Evolutionary conservation across 495 filamentous ascomycete species (phyloP).

Genomic region (Beverwykella pulmonaria): DNA sequence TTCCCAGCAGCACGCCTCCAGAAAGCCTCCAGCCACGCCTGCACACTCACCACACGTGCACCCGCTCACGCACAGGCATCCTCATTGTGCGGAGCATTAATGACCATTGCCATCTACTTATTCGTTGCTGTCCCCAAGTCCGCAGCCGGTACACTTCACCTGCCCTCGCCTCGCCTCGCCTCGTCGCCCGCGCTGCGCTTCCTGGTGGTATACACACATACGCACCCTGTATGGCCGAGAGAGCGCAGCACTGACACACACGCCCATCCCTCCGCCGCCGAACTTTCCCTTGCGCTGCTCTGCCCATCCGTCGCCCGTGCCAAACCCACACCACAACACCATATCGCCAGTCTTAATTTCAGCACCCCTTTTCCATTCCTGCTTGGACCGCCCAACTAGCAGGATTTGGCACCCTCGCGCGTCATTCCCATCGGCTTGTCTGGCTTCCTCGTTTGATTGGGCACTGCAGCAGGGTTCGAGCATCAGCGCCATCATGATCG

Average conservation of each 20-base stretch:
- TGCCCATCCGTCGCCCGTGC: background rate
- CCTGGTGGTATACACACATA: no score
- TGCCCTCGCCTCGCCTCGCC: background rate
- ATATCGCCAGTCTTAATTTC: conserved; percentile 28
- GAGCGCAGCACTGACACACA: no score
- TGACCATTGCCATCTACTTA: background rate
- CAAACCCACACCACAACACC: conserved; percentile 2
- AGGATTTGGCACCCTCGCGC: conserved; percentile 19
- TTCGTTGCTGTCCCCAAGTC: background rate
- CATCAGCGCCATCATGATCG: conserved; percentile 35
- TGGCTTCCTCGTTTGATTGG: conserved; percentile 31
- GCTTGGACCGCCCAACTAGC: background rate
- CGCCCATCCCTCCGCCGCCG: no score
- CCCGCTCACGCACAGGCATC: no score
- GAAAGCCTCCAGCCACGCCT: conserved; percentile 20
- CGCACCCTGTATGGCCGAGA: no score
- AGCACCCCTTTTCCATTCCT: conserved; percentile 16
- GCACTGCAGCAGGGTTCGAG: conserved; percentile 21
- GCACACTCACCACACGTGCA: background rate
- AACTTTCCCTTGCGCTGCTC: background rate
- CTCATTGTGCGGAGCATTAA: background rate
- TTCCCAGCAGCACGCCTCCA: background rate
- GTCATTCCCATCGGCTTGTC: conserved; percentile 14
- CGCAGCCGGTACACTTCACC: background rate
- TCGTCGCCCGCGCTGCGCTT: background rate